Evolutionary conservation across 139 green algal genomes (phyloP).

Genomic region (Ulvella scutata): DNA sequence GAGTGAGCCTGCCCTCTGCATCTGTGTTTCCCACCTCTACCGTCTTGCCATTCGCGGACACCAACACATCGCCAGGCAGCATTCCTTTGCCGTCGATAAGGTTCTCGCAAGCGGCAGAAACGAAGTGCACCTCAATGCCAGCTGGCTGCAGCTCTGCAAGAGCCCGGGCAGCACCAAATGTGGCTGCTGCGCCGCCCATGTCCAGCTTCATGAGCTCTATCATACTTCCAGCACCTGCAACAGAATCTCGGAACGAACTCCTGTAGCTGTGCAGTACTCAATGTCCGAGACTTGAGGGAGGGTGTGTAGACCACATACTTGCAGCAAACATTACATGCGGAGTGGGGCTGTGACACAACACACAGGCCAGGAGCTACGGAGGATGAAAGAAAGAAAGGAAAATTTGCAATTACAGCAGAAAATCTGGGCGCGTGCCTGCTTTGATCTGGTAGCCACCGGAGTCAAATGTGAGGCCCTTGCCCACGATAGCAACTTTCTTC

Average conservation of each 20-base stretch:
- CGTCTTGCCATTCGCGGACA: constrained; percentile 57
- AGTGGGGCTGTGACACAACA: no score
- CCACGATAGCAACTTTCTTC: constrained; percentile 59
- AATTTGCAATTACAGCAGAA: no score
- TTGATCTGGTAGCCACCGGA: constrained; percentile 95
- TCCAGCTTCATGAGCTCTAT: constrained; percentile 92
- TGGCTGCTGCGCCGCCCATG: constrained; percentile 68
- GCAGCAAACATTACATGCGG: no score
- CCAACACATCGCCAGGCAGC: constrained; percentile 87
- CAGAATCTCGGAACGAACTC: no score
- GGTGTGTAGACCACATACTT: no score
- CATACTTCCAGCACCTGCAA: constrained; percentile 49
- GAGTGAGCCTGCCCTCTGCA: constrained; percentile 83
- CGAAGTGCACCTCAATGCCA: constrained; percentile 81
- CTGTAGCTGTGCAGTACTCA: no score
- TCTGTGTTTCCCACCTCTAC: constrained; percentile 69
- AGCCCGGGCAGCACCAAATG: constrained; percentile 63
- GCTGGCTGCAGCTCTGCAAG: constrained; percentile 45
- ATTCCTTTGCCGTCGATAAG: constrained; percentile 81
- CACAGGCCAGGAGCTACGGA: no score
- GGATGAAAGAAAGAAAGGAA: no score
- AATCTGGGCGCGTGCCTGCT: constrained; percentile 42
- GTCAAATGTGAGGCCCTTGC: constrained; percentile 89
- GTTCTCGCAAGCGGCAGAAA: constrained; percentile 92
- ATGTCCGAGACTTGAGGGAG: no score